Base-by-base conservation (phyloP, 768 basidiomycete species). In the Suillus lakei region DNA sequence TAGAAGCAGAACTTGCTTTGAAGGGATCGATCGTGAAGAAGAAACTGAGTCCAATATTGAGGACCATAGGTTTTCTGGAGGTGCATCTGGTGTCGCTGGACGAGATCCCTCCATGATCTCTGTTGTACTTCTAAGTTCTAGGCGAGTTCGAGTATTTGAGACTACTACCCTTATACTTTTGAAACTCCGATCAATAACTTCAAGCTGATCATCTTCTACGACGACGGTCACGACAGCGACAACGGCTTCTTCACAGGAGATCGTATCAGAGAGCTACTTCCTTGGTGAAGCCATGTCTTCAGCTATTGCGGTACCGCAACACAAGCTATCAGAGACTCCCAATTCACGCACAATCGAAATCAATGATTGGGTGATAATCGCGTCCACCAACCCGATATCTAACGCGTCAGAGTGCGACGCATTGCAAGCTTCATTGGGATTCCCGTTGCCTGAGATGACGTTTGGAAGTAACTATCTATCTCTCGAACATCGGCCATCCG, bases 401-500 rank as follows among this genome's bases (percentile, higher is more conserved):
- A 90, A 89, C 72, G 90, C 94, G 1, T 75, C 80, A 53, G 89
- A 95, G 70, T 88, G 87, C 67, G 92, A 96, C 73, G 82, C 82
- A 0, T 78, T 94, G 54, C 90, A 92, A 60, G 79, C 85, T 7
- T 69, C 77, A 0, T 80, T 93, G 5, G 88, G 89, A 3, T 83
- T 99, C 30, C 93, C 97, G 0, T 77, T 97, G 1, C 98, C 98
- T 3, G 98, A 99, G 75, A 99, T 99, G 95, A 95, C 93, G 0
- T 99, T 98, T 72, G 96, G 95, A 6, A 87, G 85, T 76, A 99
- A 99, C 77, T 75, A 74, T 18, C 83, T 99, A 10, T 79, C 82
- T 4, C 78, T 99, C 30, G 81, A 83, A 38, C 93, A 98, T 70
- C 79, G 73, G 30, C 77, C 86, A 0, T 87, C 85, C 9, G 87